Conservation (phyloP, 2,329 filamentous ascomycete species). For the Pseudopyricularia javanii region DNA sequence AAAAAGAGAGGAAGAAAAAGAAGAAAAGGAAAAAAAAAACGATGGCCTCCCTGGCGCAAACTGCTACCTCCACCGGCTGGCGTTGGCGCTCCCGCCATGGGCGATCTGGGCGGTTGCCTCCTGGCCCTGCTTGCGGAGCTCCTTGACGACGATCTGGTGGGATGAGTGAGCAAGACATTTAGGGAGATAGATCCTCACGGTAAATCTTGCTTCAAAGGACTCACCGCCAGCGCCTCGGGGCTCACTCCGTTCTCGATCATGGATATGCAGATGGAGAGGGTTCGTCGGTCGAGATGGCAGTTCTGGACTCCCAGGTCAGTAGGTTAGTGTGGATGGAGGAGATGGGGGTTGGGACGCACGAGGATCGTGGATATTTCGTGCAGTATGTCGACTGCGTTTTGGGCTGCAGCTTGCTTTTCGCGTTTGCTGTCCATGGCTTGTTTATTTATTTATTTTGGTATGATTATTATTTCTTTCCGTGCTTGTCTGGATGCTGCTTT, state of each 20-base stretch:
- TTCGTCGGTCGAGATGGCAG: constrained; percentile 81
- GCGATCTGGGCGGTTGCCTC: constrained; percentile 29
- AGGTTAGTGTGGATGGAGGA: background rate
- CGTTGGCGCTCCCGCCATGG: constrained; percentile 10
- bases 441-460: background rate
- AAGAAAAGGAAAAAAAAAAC: background rate
- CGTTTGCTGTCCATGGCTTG: constrained; percentile 29
- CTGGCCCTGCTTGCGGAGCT: constrained; percentile 44
- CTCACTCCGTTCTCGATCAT: constrained; percentile 97
- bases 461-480: background rate
- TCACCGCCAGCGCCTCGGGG: constrained; percentile 83
- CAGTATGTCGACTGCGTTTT: constrained; percentile 72
- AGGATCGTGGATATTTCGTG: constrained; percentile 82
- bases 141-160: constrained; percentile 44
- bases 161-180: background rate
- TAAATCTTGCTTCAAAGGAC: constrained; percentile 16
- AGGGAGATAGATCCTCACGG: background rate
- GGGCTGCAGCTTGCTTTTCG: constrained; percentile 63
- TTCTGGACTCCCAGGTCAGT: constrained; percentile 44
- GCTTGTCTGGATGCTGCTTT: no score
- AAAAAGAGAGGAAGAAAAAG: no score
- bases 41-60: background rate
- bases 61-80: constrained; percentile 9
- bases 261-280: constrained; percentile 88
- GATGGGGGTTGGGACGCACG: constrained; percentile 36